These are phyloP conservation scores for Venturia asperata DNA, from an alignment of 2,329 filamentous ascomycete species.

Conservation along the genomic window DNA sequence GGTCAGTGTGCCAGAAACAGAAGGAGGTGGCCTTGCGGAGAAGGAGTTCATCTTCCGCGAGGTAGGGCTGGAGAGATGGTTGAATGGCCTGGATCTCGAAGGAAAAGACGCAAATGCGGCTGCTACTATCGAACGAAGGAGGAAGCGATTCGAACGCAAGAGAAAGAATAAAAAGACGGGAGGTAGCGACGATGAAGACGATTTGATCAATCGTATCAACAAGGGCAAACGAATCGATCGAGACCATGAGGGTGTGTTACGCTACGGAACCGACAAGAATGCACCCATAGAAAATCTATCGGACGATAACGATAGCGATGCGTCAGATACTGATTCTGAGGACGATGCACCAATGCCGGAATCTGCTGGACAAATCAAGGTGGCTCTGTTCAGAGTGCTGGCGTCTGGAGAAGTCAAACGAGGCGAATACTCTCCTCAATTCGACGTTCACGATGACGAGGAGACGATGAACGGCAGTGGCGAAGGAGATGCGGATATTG, in stretches of 20 bases:
- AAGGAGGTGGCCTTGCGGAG: slow-evolving; percentile 90
- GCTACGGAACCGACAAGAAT: slow-evolving; percentile 71
- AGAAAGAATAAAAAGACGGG: slow-evolving; percentile 48
- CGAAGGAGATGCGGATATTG: slow-evolving; percentile 70
- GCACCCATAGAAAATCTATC: slow-evolving; percentile 67
- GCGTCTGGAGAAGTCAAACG: slow-evolving; percentile 96
- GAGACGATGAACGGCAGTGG: slow-evolving; percentile 49
- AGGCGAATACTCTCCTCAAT: slow-evolving; percentile 95
- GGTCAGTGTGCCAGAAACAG: slow-evolving; percentile 86
- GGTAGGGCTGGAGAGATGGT: slow-evolving; percentile 90
- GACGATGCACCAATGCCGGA: slow-evolving; percentile 84
- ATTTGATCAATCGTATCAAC: slow-evolving; percentile 27
- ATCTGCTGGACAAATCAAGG: slow-evolving; percentile 95
- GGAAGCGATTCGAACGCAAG: slow-evolving; percentile 71
- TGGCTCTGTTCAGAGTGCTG: slow-evolving; percentile 89
- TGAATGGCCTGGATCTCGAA: slow-evolving; percentile 92
- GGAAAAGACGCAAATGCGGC: slow-evolving; percentile 70
- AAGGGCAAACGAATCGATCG: slow-evolving; percentile 28
- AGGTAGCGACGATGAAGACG: slow-evolving; percentile 40
- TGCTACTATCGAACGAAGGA: slow-evolving; percentile 62
- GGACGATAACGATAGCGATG: slow-evolving; percentile 58
- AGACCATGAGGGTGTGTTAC: slow-evolving; percentile 53
- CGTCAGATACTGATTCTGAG: slow-evolving; percentile 62
- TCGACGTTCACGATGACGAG: slow-evolving; percentile 92
- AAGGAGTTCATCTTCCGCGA: slow-evolving; percentile 96